Evolutionary conservation across 352 stramenopile genomes (phyloP), one percentile per base, ranked within the genome.

Genomic region (Blastocystis sp.): DNA sequence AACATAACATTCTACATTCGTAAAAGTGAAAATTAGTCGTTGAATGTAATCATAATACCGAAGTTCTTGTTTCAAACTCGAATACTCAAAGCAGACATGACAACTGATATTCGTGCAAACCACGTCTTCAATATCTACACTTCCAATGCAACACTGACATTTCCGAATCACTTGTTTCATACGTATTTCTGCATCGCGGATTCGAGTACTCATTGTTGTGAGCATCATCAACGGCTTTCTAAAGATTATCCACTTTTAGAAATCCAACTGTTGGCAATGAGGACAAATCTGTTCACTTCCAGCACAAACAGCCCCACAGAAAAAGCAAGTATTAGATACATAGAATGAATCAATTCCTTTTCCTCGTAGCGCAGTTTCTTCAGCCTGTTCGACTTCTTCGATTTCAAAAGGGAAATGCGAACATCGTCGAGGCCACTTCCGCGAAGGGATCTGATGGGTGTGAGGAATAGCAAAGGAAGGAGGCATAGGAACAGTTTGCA

Each of bases 261-360:
- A n/a, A 61, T 27, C 63, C 7, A 27, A 66, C 54, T 83, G 29
- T 27, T 16, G 27, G 32, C 71, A 83, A 16, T 37, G 19, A 16
- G 27, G 39, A 24, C 71, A 83, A 0, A 83, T 21, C 29, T 52
- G 19, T 12, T 49, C 46, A 29, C 51, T n/a, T 66, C 46, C 54
- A 14, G n/a, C 14, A 16, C 51, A 46, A 27, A 80, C 24, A 16
- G n/a, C 1, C 12, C 54, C 51, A 83, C 71, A 83, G 16, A 83
- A 42, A 12, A 83, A 61, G 52, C 71, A 83, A 12, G 58, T 6
- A 43, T 66, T 66, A 16, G 71, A 83, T 12, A 56, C 9, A 43
- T 83, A 83, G 29, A 67, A 83, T 3, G 14, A 32, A 43, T 83
- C 71, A 56, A 83, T 65, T 66, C 71, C n/a, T 16, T 83, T 32